Evolutionary conservation across 2,329 filamentous ascomycete species (phyloP), one percentile per base, ranked within the genome.

Genomic region (Talaromyces sp.): DNA sequence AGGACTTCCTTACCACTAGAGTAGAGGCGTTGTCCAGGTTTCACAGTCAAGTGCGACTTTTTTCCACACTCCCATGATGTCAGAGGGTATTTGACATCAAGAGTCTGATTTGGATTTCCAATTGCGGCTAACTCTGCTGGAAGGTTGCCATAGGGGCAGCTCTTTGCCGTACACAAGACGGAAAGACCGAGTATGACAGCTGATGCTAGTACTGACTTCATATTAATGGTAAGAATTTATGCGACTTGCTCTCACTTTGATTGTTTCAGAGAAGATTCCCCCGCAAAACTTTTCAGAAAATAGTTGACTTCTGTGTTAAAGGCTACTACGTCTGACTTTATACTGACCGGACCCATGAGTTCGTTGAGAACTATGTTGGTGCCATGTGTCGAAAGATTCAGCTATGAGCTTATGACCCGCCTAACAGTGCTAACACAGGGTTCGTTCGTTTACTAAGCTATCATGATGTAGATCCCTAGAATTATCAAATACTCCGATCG

Each of bases 51-150:
- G 19, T 51, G 38, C n/a, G 59, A 47, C n/a, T 61, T 47, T 13
- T 38, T 51, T 19, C 43, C 59, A n/a, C 43, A 61, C 27, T n/a
- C 43, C 59, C 59, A 61, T 19, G 59, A 61, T 13, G 59, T 38
- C 19, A 61, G 19, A 38, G 59, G 43, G 15, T 45, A 61, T 38
- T 22, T 49, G 31, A 31, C 43, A 31, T 47, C 27, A 31, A 61
- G 22, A 25, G 43, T 61, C 29, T 34, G 29, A 6, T 61, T 22
- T 38, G 59, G 43, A 38, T 25, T 61, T 38, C 59, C 59, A 29
- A 61, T 8, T 5, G 29, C 43, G 15, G 43, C 19, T 17, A 61
- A 38, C 17, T 22, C 43, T 15, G 10, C 43, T 15, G 59, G 59
- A 47, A 61, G 31, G 59, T 51, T 51, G 29, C 11, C 43, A 40